Conservation (phyloP, 2,329 filamentous ascomycete genomes). For the Trichoderma gracile region DNA sequence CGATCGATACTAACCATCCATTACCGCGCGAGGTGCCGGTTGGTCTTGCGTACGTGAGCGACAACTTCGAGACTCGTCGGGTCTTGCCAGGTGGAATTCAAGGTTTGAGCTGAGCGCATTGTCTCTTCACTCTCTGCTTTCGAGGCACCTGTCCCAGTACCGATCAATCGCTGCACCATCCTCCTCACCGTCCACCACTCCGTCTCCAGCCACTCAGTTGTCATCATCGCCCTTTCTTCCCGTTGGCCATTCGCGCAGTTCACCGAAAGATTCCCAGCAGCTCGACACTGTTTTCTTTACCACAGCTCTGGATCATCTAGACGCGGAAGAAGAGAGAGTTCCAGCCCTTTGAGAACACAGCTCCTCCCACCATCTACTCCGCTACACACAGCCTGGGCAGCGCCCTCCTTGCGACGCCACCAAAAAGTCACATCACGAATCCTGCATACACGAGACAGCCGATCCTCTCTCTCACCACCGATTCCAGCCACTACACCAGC, state of each 20-base stretch:
- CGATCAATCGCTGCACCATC: conserved; percentile 42
- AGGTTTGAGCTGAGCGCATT: conserved; percentile 44
- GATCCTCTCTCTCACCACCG: conserved; percentile 39
- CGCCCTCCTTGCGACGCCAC: conserved; percentile 38
- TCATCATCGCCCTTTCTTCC: conserved; percentile 39
- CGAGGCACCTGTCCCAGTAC: conserved; percentile 41
- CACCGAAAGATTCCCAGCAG: conserved; percentile 18
- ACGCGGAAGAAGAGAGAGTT: conserved; percentile 32
- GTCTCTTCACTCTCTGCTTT: conserved; percentile 42
- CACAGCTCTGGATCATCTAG: conserved; percentile 38
- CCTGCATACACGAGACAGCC: conserved; percentile 44
- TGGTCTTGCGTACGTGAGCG: conserved; percentile 3
- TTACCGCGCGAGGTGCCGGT: conserved; percentile 17
- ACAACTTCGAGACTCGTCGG: conserved; percentile 2
- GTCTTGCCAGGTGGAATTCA: conserved; percentile 20
- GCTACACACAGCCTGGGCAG: conserved; percentile 38
- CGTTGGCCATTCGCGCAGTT: conserved; percentile 31
- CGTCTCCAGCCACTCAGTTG: conserved; percentile 33
- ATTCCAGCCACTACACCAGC: conserved; percentile 70
- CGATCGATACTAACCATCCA: conserved; percentile 3
- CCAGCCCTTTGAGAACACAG: conserved; percentile 33
- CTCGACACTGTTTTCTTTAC: conserved; percentile 32
- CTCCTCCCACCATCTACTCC: conserved; percentile 36
- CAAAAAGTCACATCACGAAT: conserved; percentile 42
- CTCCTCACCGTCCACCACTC: conserved; percentile 33